A percentile compares a stretch with the other conserved stretches of the same genome.
Evolutionary conservation across 2,329 filamentous ascomycete species (phyloP).

Genomic region (Coleophoma cylindrospora): DNA sequence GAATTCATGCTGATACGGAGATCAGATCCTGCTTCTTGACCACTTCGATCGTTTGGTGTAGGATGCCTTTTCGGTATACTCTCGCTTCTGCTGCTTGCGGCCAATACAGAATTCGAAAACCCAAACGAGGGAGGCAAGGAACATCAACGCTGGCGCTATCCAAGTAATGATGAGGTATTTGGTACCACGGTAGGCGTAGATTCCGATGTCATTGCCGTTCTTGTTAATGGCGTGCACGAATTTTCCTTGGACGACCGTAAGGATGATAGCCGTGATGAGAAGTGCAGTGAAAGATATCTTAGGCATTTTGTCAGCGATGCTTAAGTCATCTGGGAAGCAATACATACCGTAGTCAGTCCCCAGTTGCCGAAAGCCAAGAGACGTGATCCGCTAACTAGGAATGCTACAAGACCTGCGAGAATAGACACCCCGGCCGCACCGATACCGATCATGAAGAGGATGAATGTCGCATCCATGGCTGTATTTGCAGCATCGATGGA

Average conservation of each 20-base stretch:
- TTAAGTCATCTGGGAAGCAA: background rate
- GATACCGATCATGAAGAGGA: constrained; percentile 55
- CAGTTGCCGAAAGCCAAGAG: constrained; percentile 45
- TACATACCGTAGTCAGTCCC: constrained; percentile 31
- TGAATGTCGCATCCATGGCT: constrained; percentile 46
- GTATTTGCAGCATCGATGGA: constrained; percentile 45
- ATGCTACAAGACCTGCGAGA: constrained; percentile 35
- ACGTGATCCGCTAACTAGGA: constrained; percentile 36
- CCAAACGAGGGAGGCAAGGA: constrained; percentile 25
- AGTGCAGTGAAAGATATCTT: constrained; percentile 44
- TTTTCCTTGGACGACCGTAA: constrained; percentile 55
- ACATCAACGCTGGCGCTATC: constrained; percentile 44
- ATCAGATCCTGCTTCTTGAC: too few relatives aligned
- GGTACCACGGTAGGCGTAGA: constrained; percentile 35
- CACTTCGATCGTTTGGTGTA: too few relatives aligned
- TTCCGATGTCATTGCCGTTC: constrained; percentile 23
- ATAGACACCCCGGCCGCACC: constrained; percentile 45
- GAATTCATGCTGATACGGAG: too few relatives aligned
- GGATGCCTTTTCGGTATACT: constrained; percentile 20
- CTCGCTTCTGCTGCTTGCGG: constrained; percentile 12
- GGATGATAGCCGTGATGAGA: constrained; percentile 70
- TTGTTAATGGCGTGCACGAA: constrained; percentile 41
- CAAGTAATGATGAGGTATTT: constrained; percentile 57
- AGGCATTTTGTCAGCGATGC: constrained; percentile 28
- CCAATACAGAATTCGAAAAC: constrained; percentile 21